phyloP scores from a whole-genome alignment of 2,329 filamentous ascomycete genomes.

The Biscogniauxia sp. region DNA sequence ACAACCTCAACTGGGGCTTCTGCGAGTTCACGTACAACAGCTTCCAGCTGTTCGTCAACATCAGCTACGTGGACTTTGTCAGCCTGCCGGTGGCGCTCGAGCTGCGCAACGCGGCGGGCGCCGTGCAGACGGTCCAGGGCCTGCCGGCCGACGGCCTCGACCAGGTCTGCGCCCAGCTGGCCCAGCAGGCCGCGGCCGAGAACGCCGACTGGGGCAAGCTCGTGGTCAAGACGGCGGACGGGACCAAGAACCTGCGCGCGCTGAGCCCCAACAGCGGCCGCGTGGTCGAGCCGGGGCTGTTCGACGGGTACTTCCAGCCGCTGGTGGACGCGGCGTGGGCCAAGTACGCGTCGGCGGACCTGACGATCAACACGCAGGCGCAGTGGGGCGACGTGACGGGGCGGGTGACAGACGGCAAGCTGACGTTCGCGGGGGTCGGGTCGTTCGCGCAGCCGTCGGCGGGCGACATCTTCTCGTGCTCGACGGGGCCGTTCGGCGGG shows the following conservation, averaged over 20 bases:
- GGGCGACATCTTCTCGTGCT: constrained; percentile 33
- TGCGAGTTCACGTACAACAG: constrained; percentile 67
- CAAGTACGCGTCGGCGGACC: constrained; percentile 42
- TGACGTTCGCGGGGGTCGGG: constrained; percentile 41
- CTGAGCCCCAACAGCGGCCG: constrained; percentile 53
- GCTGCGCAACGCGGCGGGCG: constrained; percentile 47
- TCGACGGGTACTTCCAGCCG: constrained; percentile 48
- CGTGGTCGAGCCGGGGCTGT: constrained; percentile 42
- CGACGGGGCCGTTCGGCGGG: constrained; percentile 53
- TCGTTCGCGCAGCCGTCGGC: constrained; percentile 47
- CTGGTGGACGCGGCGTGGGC: constrained; percentile 53
- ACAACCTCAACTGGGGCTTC: constrained; percentile 62
- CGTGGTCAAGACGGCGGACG: constrained; percentile 41
- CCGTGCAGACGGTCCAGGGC: constrained; percentile 46
- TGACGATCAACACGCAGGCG: constrained; percentile 54
- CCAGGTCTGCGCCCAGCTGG: constrained; percentile 43
- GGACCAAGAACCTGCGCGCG: constrained; percentile 44
- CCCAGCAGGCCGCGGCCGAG: constrained; percentile 44
- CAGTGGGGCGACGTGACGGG: constrained; percentile 49
- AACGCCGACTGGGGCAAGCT: constrained; percentile 52
- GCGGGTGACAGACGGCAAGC: constrained; percentile 35
- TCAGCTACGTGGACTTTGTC: constrained; percentile 76
- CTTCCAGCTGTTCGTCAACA: constrained; percentile 62
- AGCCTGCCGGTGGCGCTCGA: constrained; percentile 59
- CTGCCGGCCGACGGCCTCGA: constrained; percentile 46